These are phyloP conservation scores for Xylariomycetidae sp. DNA, from an alignment of 2,329 filamentous ascomycete species.

Conservation along the genomic window DNA sequence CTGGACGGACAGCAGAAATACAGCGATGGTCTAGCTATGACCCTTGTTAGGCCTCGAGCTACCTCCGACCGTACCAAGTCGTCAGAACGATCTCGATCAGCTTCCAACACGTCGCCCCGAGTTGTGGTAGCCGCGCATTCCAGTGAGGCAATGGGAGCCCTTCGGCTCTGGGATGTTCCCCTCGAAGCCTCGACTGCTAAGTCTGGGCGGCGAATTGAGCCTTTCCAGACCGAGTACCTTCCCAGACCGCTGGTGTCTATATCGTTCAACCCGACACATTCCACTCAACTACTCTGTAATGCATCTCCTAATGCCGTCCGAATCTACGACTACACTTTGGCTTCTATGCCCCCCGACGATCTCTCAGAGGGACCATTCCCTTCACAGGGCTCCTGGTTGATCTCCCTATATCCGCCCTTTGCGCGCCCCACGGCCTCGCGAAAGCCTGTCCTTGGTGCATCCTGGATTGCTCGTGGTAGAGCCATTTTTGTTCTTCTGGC, in stretches of 20 bases:
- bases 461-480: constrained; percentile 57
- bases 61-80: constrained; percentile 29
- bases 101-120: constrained; percentile 27
- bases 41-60: constrained; percentile 39
- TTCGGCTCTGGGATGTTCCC: constrained; percentile 55
- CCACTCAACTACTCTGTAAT: constrained; percentile 54
- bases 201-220: constrained; percentile 31
- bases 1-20: constrained; percentile 49
- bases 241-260: constrained; percentile 50
- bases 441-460: constrained; percentile 58
- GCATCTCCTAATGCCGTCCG: constrained; percentile 52
- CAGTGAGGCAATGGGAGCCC: constrained; percentile 52
- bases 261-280: constrained; percentile 56
- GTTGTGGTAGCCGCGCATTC: constrained; percentile 58
- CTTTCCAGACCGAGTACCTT: constrained; percentile 59
- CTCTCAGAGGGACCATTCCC: constrained; percentile 47
- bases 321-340: constrained; percentile 56
- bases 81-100: constrained; percentile 31
- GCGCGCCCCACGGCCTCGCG: constrained; percentile 43
- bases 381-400: constrained; percentile 58
- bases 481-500: constrained; percentile 55
- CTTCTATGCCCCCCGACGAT: constrained; percentile 49
- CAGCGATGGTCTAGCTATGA: constrained; percentile 53
- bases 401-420: constrained; percentile 58
- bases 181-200: constrained; percentile 39